Evolutionary conservation across 805 yeast genomes (phyloP).

Genomic region (Monosporozyma yasuniensis): DNA sequence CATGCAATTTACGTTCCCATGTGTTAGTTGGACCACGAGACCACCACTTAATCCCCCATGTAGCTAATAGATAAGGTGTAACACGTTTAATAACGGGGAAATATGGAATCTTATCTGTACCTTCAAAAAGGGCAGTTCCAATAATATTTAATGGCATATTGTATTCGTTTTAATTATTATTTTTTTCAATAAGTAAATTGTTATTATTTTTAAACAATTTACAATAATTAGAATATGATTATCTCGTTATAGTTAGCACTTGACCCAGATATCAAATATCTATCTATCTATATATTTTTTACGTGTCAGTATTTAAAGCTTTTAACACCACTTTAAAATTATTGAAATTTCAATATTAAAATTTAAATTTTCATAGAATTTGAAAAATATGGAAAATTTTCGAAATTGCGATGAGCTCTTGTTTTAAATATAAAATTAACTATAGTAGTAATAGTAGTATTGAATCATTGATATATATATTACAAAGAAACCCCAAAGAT

Average conservation of each 20-base stretch:
- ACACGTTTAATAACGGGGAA: slow-evolving; percentile 50
- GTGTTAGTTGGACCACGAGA: slow-evolving; percentile 74
- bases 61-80: slow-evolving; percentile 44
- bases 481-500: background rate
- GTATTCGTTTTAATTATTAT: background rate
- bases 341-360: background rate
- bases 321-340: background rate
- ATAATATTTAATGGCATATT: slow-evolving; percentile 80
- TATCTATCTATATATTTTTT: background rate
- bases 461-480: background rate
- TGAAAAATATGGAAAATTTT: slow-evolving; percentile 6
- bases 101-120: slow-evolving; percentile 68
- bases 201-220: background rate
- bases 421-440: too few species aligned
- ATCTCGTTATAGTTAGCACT: too few species aligned
- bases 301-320: background rate
- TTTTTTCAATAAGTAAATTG: too few species aligned
- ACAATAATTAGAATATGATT: background rate
- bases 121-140: slow-evolving; percentile 60
- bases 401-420: slow-evolving; percentile 3
- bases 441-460: background rate
- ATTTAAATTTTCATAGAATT: background rate
- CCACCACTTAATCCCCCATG: slow-evolving; percentile 55
- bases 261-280: too few species aligned
- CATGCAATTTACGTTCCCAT: slow-evolving; percentile 90